These are phyloP conservation scores for Fonsecaea multimorphosa DNA, from an alignment of 2,329 filamentous ascomycete genomes.

Conservation along the genomic window DNA sequence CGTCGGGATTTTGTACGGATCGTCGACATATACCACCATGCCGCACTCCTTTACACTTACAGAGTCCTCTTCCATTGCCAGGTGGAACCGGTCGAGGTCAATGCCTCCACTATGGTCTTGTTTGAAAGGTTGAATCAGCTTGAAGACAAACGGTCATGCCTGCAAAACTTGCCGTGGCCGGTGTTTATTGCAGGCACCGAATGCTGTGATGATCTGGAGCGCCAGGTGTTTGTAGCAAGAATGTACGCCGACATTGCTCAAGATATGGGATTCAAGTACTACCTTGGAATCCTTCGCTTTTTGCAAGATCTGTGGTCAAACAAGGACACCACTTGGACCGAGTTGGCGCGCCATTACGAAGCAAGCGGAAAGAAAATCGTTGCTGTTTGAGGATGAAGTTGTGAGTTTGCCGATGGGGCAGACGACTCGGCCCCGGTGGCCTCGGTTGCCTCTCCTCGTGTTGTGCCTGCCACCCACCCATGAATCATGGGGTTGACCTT, in stretches of 20 bases:
- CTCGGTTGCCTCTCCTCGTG: not conserved
- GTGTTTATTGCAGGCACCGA: conserved; percentile 42
- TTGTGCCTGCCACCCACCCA: not conserved
- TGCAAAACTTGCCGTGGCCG: conserved; percentile 42
- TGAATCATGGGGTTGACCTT: not conserved
- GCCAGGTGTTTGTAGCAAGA: conserved; percentile 26
- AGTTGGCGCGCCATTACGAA: conserved; percentile 28
- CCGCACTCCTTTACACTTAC: conserved; percentile 41
- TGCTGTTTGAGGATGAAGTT: conserved; percentile 26
- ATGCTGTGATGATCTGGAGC: conserved; percentile 28
- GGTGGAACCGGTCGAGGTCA: conserved; percentile 20
- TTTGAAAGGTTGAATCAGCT: conserved; percentile 34
- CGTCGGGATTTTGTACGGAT: conserved; percentile 40
- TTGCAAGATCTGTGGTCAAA: conserved; percentile 33
- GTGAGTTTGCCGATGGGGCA: not conserved
- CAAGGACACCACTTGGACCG: conserved; percentile 22
- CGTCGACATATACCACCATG: conserved; percentile 42
- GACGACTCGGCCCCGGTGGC: not conserved
- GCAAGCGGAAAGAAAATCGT: conserved; percentile 29
- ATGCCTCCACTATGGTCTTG: conserved; percentile 24
- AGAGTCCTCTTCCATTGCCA: conserved; percentile 32
- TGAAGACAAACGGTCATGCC: conserved; percentile 35
- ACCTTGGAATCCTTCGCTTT: conserved; percentile 30
- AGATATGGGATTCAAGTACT: conserved; percentile 35
- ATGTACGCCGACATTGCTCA: conserved; percentile 29